Base-by-base conservation (phyloP, 1,284 basidiomycete species). In the Sphagnurus paluster region DNA sequence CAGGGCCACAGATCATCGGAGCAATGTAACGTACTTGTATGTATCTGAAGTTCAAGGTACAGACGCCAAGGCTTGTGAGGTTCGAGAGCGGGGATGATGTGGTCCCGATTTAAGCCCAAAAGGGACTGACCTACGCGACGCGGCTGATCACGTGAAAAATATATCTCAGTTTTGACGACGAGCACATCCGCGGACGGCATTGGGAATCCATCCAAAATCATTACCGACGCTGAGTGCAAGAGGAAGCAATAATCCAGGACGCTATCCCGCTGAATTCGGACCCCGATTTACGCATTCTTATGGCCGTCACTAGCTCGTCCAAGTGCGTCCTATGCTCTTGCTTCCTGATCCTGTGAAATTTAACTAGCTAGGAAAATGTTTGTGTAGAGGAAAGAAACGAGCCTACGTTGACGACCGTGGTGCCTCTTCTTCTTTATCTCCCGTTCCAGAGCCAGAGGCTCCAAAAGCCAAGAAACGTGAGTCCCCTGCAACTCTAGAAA, bases 361-460 rank as follows among this genome's bases (percentile, higher is more conserved):
- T 50, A 43, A 45, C 20, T 16, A 39, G 23, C 29, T 21, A 32
- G 16, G 25, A 29, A 10, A 19, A 33, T 32, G 6, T 33, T 14
- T n/a, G 14, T 16, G 25, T 39, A 64, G 61, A 55, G 66, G 64
- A 42, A 69, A 68, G 58, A 65, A 64, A 52, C 56, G 66, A 48
- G 58, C 59, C 5, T 41, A 60, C 45, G 56, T 61, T 20, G 49
- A 56, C 39, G 46, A 45, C 34, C 52, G 49, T 20, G 55, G 48
- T 26, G 43, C 51, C 24, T 55, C 58, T n/a, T 50, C 57, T 11
- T 55, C 61, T 14, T 50, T 56, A 5, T 64, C 56, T 21, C 48
- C 59, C 16, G 44, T 50, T 14, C 54, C 54, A 20, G 29, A 43
- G n/a, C n/a, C n/a, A 5, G 49, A 54, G 13, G 30, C 25, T 28